A percentile compares a stretch with the other conserved stretches of the same genome.
Conservation (phyloP, 371 early-diverging fungal genomes). For the Dinochytrium kinnereticum region DNA sequence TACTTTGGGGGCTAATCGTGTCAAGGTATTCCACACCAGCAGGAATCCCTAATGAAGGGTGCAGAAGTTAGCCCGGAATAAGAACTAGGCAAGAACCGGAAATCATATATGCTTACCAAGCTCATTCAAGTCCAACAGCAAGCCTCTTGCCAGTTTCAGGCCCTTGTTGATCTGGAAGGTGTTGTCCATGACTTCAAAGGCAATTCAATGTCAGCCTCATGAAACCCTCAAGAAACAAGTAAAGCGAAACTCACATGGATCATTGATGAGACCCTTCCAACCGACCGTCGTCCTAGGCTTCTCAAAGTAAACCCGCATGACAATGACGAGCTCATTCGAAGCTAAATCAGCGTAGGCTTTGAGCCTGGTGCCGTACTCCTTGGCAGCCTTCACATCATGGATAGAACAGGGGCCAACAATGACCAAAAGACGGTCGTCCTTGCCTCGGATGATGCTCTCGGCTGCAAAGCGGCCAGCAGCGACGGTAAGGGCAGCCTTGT, state of each 20-base stretch:
- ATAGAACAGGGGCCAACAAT: constrained; percentile 93
- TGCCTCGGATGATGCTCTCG: constrained; percentile 70
- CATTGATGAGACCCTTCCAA: constrained; percentile 95
- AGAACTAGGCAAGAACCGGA: neutral
- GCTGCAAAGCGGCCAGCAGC: constrained; percentile 54
- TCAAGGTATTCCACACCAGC: constrained; percentile 90
- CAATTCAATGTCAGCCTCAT: too few relatives aligned
- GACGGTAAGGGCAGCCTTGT: constrained; percentile 58
- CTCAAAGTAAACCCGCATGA: constrained; percentile 89
- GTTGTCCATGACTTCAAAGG: constrained; percentile 68
- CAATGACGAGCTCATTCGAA: constrained; percentile 71
- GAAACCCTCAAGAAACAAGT: too few relatives aligned
- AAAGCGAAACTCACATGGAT: constrained; percentile 64
- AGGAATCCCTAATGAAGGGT: constrained; percentile 68
- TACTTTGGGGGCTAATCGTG: constrained; percentile 92
- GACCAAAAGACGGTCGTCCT: constrained; percentile 83
- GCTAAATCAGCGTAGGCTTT: constrained; percentile 62
- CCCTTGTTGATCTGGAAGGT: constrained; percentile 92
- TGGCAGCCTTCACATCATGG: constrained; percentile 84
- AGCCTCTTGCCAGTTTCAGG: constrained; percentile 78
- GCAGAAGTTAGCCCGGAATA: neutral
- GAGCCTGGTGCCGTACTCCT: constrained; percentile 70
- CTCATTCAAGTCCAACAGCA: constrained; percentile 76
- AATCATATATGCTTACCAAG: constrained; percentile 31
- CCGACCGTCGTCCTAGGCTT: constrained; percentile 95